A percentile compares a stretch with the other conserved stretches of the same genome.
Conservation (phyloP, 345 rosid species). For the Rubroshorea leprosula region DNA sequence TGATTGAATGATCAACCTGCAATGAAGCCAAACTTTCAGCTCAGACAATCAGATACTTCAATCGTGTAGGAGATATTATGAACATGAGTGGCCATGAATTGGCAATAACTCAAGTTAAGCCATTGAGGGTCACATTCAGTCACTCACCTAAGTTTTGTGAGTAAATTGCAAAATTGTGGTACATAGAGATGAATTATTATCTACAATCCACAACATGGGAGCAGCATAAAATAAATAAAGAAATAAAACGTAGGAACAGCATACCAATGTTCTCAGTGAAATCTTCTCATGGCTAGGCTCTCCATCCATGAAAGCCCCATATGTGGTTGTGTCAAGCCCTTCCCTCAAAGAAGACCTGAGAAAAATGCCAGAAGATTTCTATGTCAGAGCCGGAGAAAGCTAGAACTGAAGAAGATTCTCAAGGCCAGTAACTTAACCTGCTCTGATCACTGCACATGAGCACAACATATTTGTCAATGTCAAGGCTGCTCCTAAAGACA, state of each 20-base stretch:
- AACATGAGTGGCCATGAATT: no score
- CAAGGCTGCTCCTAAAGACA: constrained; percentile 36
- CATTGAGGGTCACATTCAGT: no score
- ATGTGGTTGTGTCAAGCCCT: constrained; percentile 38
- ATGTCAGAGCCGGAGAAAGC: background rate
- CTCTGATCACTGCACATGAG: constrained; percentile 49
- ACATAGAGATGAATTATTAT: background rate
- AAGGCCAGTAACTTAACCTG: constrained; percentile 7
- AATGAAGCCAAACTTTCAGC: background rate
- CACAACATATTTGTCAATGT: constrained; percentile 41
- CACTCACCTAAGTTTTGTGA: no score
- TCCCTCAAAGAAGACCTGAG: constrained; percentile 39
- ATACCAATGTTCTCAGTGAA: constrained; percentile 34
- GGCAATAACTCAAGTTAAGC: no score
- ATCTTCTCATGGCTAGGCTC: constrained; percentile 36
- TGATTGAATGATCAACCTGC: constrained; percentile 11
- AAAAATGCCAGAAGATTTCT: background rate
- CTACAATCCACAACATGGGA: no score
- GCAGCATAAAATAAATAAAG: no score
- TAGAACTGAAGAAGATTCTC: background rate
- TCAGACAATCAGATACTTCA: no score
- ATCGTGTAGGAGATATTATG: no score
- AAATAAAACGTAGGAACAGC: background rate
- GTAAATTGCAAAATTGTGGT: no score
- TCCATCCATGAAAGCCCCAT: constrained; percentile 46